phyloP scores from a whole-genome alignment of 176 grass and related monocot species.

The Oryza brachyantha region DNA sequence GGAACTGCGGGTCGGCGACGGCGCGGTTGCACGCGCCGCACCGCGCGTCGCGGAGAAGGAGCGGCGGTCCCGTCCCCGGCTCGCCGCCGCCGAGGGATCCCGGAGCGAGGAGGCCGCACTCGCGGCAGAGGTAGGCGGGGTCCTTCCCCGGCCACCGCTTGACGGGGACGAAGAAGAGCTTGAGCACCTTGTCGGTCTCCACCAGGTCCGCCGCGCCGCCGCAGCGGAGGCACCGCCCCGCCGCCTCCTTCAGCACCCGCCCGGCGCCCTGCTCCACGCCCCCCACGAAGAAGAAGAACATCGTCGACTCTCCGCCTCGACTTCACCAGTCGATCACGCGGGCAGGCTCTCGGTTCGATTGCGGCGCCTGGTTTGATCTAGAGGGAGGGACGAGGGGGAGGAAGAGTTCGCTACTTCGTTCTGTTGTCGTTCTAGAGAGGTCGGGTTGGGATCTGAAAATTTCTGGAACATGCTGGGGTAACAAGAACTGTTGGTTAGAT shows the following conservation, averaged over 20 bases:
- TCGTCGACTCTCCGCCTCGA: not conserved
- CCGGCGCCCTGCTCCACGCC: conserved; percentile 62
- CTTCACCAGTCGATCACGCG: not conserved
- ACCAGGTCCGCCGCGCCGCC: conserved; percentile 71
- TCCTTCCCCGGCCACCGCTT: conserved; percentile 67
- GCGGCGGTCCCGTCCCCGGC: not conserved
- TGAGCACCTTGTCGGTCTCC: conserved; percentile 78
- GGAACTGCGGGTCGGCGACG: conserved; percentile 79
- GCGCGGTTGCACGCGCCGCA: conserved; percentile 63
- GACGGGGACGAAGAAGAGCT: conserved; percentile 83
- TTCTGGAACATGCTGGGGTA: not conserved
- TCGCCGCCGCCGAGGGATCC: conserved; percentile 38
- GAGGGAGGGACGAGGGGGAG: too few relatives aligned
- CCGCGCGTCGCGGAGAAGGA: conserved; percentile 15
- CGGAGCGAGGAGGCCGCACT: conserved; percentile 73
- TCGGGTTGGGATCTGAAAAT: not conserved
- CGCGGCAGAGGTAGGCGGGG: conserved; percentile 71
- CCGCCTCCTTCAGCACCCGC: conserved; percentile 67
- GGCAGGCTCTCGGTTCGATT: not conserved
- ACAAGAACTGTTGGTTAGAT: not conserved
- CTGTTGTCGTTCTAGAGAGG: conserved; percentile 28
- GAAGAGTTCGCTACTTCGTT: not conserved
- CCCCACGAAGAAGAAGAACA: conserved; percentile 89
- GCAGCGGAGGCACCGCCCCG: conserved; percentile 76
- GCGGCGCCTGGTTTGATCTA: not conserved